Evolutionary conservation across 1,139 yeast genomes (phyloP), one percentile per base, ranked within the genome.

Genomic region (Yamadazyma conglobata): DNA sequence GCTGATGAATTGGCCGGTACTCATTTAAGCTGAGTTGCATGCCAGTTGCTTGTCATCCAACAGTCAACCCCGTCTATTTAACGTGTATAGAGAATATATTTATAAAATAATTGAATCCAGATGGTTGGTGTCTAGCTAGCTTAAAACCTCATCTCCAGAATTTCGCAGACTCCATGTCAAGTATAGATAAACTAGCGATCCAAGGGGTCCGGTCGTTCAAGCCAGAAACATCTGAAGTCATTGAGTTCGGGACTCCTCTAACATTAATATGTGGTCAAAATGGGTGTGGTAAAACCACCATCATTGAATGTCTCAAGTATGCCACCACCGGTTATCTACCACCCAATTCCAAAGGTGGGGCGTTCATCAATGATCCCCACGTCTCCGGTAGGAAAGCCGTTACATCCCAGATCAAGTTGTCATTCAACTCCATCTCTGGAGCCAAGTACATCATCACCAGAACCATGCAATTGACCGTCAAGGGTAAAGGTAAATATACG

Each of bases 241-340:
- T 93, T 38, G 87, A 85, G 50, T 93, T 93, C 57, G 91, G 91
- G 8, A 76, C 77, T 27, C 99, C 99, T 0, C 60, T 93, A 48
- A 93, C 98, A 0, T 66, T 93, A 33, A 91, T 93, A 36, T 95
- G 94, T 29, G 99, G 99, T 1, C 87, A 85, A 38, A 93, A 93
- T 59, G 99, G 98, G 24, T 83, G 96, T 22, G 99, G 99, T n/a
- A 93, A 93, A 54, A 93, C 99, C 39, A 89, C 98, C 1, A 81
- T 93, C 33, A 93, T 93, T 39, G 99, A 93, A 55, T 88, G 96
- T 52, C 64, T 93, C 38, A 79, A 88, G 50, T 91, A 89, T 54
- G 93, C 95, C 13, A 86, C 98, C 9, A 91, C 98, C 0, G 98
- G 98, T 5, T 93, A 84, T 48, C 62, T 89, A 39, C 99, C 99